These are phyloP conservation scores for Erysimum cheiranthoides DNA, from an alignment of 345 rosid species.

Conservation along the genomic window DNA sequence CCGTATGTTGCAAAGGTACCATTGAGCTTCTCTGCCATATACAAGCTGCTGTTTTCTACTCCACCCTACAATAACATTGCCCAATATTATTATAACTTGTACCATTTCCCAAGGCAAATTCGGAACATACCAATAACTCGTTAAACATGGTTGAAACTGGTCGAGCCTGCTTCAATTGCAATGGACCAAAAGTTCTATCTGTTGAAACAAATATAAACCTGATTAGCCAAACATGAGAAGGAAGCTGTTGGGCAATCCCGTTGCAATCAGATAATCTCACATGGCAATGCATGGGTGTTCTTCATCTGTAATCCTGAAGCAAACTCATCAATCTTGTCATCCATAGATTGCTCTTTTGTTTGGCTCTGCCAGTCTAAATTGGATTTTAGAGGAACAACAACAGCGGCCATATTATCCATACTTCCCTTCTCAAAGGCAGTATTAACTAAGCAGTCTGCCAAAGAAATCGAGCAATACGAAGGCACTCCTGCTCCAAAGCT, in stretches of 20 bases:
- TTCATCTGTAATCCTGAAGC: slow-evolving; percentile 40
- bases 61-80: neutral
- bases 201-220: slow-evolving; percentile 31
- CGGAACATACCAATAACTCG: slow-evolving; percentile 72
- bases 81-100: neutral
- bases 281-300: slow-evolving; percentile 50
- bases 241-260: neutral
- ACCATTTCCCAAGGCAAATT: too few relatives aligned
- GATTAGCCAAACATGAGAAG: slow-evolving; percentile 29
- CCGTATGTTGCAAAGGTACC: neutral
- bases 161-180: slow-evolving; percentile 56
- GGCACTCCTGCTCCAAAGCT: slow-evolving; percentile 51
- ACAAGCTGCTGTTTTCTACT: neutral
- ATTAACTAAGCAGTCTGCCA: slow-evolving; percentile 82
- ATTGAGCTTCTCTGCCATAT: neutral
- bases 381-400: slow-evolving; percentile 73
- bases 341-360: slow-evolving; percentile 13
- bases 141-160: slow-evolving; percentile 59
- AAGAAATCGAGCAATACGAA: slow-evolving; percentile 68
- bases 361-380: slow-evolving; percentile 37
- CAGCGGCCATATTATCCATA: slow-evolving; percentile 83
- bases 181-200: slow-evolving; percentile 45
- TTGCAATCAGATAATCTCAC: slow-evolving; percentile 47
- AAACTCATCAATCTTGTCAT: slow-evolving; percentile 48
- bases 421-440: slow-evolving; percentile 80